Base-by-base conservation (phyloP, 169 alveolate genomes). In the Cyclospora cayetanensis region DNA sequence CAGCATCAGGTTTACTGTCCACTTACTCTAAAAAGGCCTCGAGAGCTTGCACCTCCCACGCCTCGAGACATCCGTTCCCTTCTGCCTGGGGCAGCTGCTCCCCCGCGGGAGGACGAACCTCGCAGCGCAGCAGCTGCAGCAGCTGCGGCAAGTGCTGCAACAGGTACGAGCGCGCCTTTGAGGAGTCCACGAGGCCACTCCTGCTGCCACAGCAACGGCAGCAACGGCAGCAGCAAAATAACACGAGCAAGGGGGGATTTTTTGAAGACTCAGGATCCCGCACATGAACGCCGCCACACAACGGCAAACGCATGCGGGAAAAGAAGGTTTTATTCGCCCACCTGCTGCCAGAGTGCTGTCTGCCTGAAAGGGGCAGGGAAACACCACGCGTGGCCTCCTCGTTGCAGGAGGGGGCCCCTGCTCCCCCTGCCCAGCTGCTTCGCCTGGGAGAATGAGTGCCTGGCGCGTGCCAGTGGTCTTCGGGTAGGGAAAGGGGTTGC, bases 81-180 rank as follows among this genome's bases (percentile, higher is more conserved):
- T 65, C 77, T 43, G 29, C 46, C 77, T 65, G 77, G 25, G 29
- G 77, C 77, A 31, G 77, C 77, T 65, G 77, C 43, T 65, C 46
- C 43, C 35, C 46, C 43, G 29, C 46, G 7, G 29, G n/a, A 65
- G 46, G 35, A 65, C 25, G 39, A 31, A 39, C 46, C 1, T 31
- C 77, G 35, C 77, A 65, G 35, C 77, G 77, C 4, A 65, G 77
- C 77, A 65, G 18, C 77, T 29, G 77, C 77, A 65, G 77, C 77
- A 65, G 77, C 77, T 65, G 77, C 77, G 77, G 77, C 25, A 29
- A 0, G 77, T 65, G 43, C 43, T 65, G 77, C 77, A 65, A 43
- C 77, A 65, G 77, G 35, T 65, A 25, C 77, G 29, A 43, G 29
- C 77, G 77, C 20, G 35, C 2, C 35, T 65, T 65, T n/a, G 1